These are phyloP conservation scores for Entamoeba invadens DNA, from an alignment of 208 protist genomes.

Conservation along the genomic window DNA sequence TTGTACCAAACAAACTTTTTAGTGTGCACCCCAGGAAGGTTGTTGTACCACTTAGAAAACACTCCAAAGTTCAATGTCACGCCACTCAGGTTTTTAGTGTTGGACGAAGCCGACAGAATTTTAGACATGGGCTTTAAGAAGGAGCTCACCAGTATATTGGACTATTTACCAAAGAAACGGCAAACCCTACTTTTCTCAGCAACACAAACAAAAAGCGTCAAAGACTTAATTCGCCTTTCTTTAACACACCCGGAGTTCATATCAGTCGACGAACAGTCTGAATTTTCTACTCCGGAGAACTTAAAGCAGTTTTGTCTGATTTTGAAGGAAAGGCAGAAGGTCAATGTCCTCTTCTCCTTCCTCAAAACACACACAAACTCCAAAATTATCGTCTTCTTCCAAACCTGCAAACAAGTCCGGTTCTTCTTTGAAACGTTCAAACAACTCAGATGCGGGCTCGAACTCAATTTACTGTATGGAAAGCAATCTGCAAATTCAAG, in stretches of 20 bases:
- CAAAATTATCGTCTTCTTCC: conserved; percentile 91
- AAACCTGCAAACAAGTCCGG: conserved; percentile 41
- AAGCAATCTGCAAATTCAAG: conserved; percentile 23
- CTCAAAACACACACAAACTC: conserved; percentile 72
- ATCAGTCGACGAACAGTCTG: conserved; percentile 57
- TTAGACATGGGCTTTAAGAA: conserved; percentile 8
- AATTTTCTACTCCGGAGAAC: conserved; percentile 57
- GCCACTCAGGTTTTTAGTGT: background rate
- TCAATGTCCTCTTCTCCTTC: conserved; percentile 85
- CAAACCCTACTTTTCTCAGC: conserved; percentile 98
- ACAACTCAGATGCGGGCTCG: conserved; percentile 45
- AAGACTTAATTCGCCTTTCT: conserved; percentile 18
- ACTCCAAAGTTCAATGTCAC: background rate
- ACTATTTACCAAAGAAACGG: conserved; percentile 29
- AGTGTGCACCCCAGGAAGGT: conserved; percentile 27
- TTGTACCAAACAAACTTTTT: conserved; percentile 24
- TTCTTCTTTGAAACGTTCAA: conserved; percentile 55
- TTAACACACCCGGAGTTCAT: conserved; percentile 74
- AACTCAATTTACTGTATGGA: conserved; percentile 50
- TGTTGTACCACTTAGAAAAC: conserved; percentile 25
- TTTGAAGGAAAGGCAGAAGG: conserved; percentile 66
- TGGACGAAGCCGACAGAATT: conserved; percentile 12
- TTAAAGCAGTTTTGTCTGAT: conserved; percentile 77
- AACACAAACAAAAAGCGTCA: conserved; percentile 66
- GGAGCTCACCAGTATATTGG: background rate